Base-by-base conservation (phyloP, 306 rosid genomes). In the Begonia peltatifolia region DNA sequence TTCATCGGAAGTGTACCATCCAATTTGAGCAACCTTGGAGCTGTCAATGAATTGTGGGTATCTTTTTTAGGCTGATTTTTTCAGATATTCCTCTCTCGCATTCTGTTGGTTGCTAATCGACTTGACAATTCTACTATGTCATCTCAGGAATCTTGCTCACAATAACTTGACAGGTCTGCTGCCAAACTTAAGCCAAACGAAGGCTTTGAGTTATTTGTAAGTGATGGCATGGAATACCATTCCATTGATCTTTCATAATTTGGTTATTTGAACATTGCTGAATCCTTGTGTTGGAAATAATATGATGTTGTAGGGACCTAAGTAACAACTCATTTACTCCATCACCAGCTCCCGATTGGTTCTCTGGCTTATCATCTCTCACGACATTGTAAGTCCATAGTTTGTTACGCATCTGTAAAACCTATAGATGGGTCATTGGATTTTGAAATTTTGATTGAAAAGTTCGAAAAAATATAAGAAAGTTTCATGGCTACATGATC, bases 371-470 rank as follows among this genome's bases (percentile, higher is more conserved):
- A 47, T 67, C 74, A 46, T 64, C 76, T 46, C 87, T 90, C 60
- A 90, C 95, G 55, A 86, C 94, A 42, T 54, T 90, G 99, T 90
- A 86, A 80, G 94, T 70, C 61, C 35, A 55, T n/a, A 9, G 54
- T 41, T 14, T 42, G 17, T 8, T 43, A 17, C 18, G 18, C 18
- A 1, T 17, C 18, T 17, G 1, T 17, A 17, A 17, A 17, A 17
- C 18, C 18, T 17, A 17, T 17, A 17, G 18, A 17, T 17, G 12
- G 54, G 62, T 30, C 11, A 36, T 12, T 38, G 9, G 38, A 0
- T 35, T 23, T n/a, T 2, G 36, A 4, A 20, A n/a, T 23, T 9
- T 38, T 50, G 50, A 6, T 41, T 10, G 14, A 57, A 12, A 44
- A 25, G 11, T 50, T 11, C 48, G 46, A 14, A 36, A 22, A 12